These are phyloP conservation scores for Solanum raphanifolium DNA, from an alignment of 257 asterid genomes.

Conservation along the genomic window DNA sequence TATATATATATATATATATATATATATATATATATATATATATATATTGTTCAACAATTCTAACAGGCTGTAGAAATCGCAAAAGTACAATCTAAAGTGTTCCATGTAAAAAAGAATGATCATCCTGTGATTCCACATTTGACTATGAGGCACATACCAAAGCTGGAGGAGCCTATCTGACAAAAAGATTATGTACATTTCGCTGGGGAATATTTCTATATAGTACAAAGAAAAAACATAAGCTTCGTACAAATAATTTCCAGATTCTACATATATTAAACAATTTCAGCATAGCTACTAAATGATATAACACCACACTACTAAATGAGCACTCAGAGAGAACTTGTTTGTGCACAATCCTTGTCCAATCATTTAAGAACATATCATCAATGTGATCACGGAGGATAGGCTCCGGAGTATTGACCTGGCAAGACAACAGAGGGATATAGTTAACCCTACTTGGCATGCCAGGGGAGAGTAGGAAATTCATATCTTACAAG, in stretches of 20 bases:
- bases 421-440: too few species aligned
- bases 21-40: too few species aligned
- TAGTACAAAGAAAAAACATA: background rate
- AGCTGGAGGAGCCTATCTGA: background rate
- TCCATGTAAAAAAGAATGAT: too few species aligned
- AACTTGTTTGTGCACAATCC: background rate
- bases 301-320: background rate
- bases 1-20: too few species aligned
- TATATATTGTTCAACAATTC: too few species aligned
- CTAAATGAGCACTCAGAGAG: background rate
- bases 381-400: background rate
- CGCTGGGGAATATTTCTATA: background rate
- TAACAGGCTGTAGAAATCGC: too few species aligned
- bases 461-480: too few species aligned
- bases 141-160: background rate
- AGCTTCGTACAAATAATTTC: background rate
- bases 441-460: too few species aligned
- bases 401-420: constrained; percentile 26
- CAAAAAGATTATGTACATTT: background rate
- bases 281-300: background rate
- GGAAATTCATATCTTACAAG: too few species aligned
- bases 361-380: background rate
- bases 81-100: too few species aligned
- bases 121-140: too few species aligned
- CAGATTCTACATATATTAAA: background rate